Evolutionary conservation across 192 early-diverging fungal species (phyloP).

Genomic region (Radiomyces spectabilis): DNA sequence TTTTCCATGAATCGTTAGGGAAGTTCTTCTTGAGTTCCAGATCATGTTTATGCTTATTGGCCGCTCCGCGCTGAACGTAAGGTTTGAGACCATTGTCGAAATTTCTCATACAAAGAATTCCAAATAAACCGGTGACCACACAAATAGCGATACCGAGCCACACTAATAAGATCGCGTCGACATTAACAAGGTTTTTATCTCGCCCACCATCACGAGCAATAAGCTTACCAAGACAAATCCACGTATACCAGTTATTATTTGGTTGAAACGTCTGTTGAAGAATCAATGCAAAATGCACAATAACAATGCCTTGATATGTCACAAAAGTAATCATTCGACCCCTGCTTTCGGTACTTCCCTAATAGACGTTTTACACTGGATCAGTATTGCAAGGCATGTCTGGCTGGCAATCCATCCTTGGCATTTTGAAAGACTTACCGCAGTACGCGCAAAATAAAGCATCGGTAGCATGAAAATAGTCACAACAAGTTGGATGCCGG

Average conservation of each 20-base stretch:
- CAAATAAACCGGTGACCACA: conserved; percentile 12
- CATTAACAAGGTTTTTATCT: too few relatives aligned
- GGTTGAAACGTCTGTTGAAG: conserved; percentile 13
- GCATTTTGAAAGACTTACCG: conserved; percentile 13
- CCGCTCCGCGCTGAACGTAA: conserved; percentile 19
- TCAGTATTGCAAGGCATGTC: too few relatives aligned
- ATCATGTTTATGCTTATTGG: conserved; percentile 7
- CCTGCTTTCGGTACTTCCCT: conserved; percentile 23
- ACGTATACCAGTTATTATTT: conserved; percentile 27
- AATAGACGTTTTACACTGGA: too few relatives aligned
- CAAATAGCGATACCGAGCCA: conserved; percentile 13
- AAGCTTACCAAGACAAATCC: conserved; percentile 28
- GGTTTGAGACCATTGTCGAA: conserved; percentile 26
- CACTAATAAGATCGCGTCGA: background rate
- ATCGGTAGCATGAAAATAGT: conserved; percentile 27
- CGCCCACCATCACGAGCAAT: too few relatives aligned
- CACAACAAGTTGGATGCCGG: conserved; percentile 19
- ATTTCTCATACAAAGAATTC: conserved; percentile 21
- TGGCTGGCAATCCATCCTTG: background rate
- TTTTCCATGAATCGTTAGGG: too few relatives aligned
- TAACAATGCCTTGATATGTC: conserved; percentile 21
- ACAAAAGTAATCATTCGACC: conserved; percentile 25
- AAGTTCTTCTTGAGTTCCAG: conserved; percentile 18
- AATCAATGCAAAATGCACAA: conserved; percentile 25
- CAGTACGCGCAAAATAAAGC: conserved; percentile 24